Conservation (phyloP, 352 stramenopile species). For the Phytophthora foliorum region DNA sequence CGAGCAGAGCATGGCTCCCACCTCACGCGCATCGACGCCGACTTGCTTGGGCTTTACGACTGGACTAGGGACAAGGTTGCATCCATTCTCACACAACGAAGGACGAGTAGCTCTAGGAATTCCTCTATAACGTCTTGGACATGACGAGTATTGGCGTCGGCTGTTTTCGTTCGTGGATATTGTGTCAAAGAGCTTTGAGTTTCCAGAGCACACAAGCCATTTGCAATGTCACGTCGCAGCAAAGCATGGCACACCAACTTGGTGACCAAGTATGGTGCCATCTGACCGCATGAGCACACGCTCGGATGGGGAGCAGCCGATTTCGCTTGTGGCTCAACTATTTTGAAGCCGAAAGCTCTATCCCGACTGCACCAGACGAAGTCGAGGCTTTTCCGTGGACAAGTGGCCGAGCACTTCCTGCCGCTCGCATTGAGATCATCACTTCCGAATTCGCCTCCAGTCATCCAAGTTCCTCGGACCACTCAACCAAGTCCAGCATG, state of each 20-base stretch:
- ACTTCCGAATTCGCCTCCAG: conserved; percentile 31
- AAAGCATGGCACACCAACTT: background rate
- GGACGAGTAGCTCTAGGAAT: background rate
- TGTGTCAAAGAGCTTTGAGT: conserved; percentile 14
- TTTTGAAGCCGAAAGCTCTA: conserved; percentile 21
- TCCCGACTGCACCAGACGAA: conserved; percentile 32
- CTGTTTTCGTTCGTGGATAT: conserved; percentile 20
- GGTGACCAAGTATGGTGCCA: conserved; percentile 11
- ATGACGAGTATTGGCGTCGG: background rate
- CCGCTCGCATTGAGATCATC: conserved; percentile 11
- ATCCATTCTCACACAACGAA: conserved; percentile 9
- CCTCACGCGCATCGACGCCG: conserved; percentile 43
- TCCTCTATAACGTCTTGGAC: conserved; percentile 4
- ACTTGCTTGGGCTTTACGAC: conserved; percentile 71
- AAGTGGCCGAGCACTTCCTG: conserved; percentile 2
- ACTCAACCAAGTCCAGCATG: conserved; percentile 21
- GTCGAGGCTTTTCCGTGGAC: conserved; percentile 7
- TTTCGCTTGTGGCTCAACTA: conserved; percentile 22
- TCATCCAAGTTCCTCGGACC: conserved; percentile 1
- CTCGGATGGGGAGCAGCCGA: conserved; percentile 24
- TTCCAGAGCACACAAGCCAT: conserved; percentile 1
- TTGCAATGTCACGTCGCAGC: conserved; percentile 10
- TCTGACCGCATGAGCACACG: conserved; percentile 23
- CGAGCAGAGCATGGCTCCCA: conserved; percentile 47
- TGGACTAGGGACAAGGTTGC: conserved; percentile 57